Base-by-base conservation (phyloP, 169 alveolate genomes). In the Eimeria necatrix region DNA sequence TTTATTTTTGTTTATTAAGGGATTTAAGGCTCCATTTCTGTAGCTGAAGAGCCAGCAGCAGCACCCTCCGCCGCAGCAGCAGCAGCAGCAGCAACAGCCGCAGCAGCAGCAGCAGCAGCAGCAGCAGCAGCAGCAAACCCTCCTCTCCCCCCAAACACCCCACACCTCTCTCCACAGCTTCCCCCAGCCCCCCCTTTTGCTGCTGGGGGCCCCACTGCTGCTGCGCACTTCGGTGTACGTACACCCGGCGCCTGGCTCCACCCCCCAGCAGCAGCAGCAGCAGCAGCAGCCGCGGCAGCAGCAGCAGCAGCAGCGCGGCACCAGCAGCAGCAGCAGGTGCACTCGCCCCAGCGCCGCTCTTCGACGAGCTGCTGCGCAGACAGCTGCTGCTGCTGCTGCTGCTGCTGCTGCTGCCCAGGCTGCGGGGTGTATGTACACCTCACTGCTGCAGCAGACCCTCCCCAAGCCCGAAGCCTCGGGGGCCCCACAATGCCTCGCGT, bases 361-460 rank as follows among this genome's bases (percentile, higher is more conserved):
- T n/a, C n/a, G n/a, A n/a, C n/a, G n/a, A n/a, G 64, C 64, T 56
- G 64, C 64, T 56, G 64, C 64, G 8, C 20, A 8, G 8, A 14
- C 64, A 9, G 64, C 64, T 56, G 64, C 64, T 56, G 64, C 64
- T 56, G 14, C 64, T 56, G 64, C 64, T 56, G 64, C 64, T 56
- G 64, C 64, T 56, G 64, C 64, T 56, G 64, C 64, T 56, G 64
- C 64, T 56, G 20, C 64, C 64, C 14, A 8, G 8, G 14, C 64
- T 56, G 20, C 64, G 8, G 64, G 64, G 14, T 14, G 64, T n/a
- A n/a, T n/a, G n/a, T 86, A 20, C 83, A 80, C 32, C 93, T 59
- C 80, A 83, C 93, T 20, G 9, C 41, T 32, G 93, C 93, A 18
- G 84, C 93, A 24, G 48, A 46, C 18, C 93, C 26, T 14, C 80